phyloP scores from a whole-genome alignment of 768 basidiomycete species.

The Boletus reticulatus region DNA sequence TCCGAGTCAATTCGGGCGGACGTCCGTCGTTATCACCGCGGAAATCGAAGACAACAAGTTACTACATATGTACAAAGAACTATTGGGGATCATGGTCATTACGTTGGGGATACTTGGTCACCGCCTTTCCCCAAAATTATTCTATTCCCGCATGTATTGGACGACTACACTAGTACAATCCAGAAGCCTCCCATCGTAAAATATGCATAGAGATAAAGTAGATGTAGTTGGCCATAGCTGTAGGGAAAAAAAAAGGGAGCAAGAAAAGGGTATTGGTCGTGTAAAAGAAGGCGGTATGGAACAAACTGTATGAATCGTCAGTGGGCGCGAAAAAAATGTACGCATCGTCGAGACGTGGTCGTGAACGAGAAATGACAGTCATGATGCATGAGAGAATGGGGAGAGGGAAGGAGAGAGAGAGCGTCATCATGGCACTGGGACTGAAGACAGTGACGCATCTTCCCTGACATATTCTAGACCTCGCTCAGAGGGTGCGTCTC shows the following conservation, averaged over 20 bases:
- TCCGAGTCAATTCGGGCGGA: too few species aligned
- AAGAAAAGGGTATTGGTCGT: conserved; percentile 7
- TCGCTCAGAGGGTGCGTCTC: background rate
- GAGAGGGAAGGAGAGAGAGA: background rate
- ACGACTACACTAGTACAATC: conserved; percentile 12
- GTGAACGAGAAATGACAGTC: conserved; percentile 12
- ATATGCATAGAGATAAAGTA: conserved; percentile 17
- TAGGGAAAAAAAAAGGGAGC: background rate
- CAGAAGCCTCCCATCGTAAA: conserved; percentile 1
- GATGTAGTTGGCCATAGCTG: conserved; percentile 12
- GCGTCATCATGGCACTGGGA: conserved; percentile 16
- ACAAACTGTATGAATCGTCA: background rate
- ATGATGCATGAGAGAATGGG: background rate
- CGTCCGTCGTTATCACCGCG: background rate
- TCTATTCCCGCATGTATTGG: conserved; percentile 2
- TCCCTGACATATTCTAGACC: background rate
- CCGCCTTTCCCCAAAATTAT: too few species aligned
- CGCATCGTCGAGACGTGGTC: conserved; percentile 7
- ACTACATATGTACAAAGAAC: too few species aligned
- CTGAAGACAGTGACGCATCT: background rate
- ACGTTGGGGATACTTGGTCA: background rate
- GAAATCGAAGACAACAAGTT: background rate
- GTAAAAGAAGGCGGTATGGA: background rate
- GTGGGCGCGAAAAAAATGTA: background rate
- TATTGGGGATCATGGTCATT: too few species aligned